Conservation (phyloP, 148 eudicot genomes). For the Amaranthus hypochondriacus region DNA sequence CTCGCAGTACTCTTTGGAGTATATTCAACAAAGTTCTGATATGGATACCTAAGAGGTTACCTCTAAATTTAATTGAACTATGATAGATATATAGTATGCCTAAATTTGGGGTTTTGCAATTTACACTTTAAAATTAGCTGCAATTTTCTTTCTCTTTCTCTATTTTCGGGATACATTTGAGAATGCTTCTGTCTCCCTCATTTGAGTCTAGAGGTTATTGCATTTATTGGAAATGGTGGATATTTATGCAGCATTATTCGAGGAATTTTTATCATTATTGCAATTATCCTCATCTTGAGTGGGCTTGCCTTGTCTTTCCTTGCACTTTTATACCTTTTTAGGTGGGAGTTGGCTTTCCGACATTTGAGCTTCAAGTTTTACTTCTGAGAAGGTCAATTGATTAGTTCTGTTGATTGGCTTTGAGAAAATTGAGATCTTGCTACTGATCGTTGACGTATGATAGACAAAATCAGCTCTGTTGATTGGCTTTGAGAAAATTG, state of each 20-base stretch:
- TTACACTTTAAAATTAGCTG: too few species aligned
- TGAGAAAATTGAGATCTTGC: neutral
- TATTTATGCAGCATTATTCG: neutral
- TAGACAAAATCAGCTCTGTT: neutral
- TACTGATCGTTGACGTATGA: neutral
- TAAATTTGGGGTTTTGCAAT: neutral
- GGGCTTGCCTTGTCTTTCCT: neutral
- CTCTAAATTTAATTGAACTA: neutral
- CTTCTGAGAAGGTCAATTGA: neutral
- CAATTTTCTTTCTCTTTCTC: neutral
- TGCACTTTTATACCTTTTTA: neutral
- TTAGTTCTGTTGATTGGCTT: neutral
- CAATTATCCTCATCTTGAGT: neutral
- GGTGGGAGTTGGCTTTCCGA: neutral
- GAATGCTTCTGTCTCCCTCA: slow-evolving; percentile 1
- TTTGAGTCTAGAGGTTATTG: slow-evolving; percentile 3
- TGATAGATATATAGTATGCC: neutral
- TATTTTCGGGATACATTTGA: neutral
- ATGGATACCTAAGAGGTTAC: neutral
- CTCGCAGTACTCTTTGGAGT: neutral
- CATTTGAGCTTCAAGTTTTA: neutral
- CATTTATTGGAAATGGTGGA: neutral
- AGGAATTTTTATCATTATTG: neutral
- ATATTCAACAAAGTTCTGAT: neutral
- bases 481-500: neutral